Base-by-base conservation (phyloP, 1,284 basidiomycete species). In the Heterobasidion annosum region DNA sequence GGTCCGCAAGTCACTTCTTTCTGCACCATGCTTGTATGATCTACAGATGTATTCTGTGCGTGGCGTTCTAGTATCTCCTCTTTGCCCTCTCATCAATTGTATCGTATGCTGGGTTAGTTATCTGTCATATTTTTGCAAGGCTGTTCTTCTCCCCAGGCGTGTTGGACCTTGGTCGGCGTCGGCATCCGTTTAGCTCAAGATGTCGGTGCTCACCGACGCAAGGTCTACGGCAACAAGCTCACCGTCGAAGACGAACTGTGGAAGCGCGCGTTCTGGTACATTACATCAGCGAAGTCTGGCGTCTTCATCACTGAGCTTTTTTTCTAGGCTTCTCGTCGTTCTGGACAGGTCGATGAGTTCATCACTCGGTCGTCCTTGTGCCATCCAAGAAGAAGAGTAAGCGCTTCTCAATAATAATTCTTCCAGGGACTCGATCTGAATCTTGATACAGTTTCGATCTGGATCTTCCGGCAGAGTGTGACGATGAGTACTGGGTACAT, bases 361-460 rank as follows among this genome's bases (percentile, higher is more conserved):
- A 3, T 78, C 78, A 0, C 73, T 94, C 16, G 93, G 92, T 9
- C 73, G 92, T 25, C 88, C 91, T 0, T 85, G 88, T 64, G 86
- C 86, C 2, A 82, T 93, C 47, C 87, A 91, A 56, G 90, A 93
- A 57, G 89, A 92, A 65, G 92, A 93, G 88, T 89, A 61, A 32
- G 82, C 72, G 12, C 8, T n/a, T 34, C 19, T 47, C 25, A 25
- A 25, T 25, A 5, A 25, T 25, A 25, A 4, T 25, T 25, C 25
- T 25, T 25, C 16, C 42, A 15, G 42, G 13, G 13, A 43, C 16
- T 16, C 13, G 13, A 43, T 16, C 13, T 43, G 13, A 13, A 43
- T 16, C 42, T 43, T 43, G 13, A 15, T 13, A 3, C 42, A 79
- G 77, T 60, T 80, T 83, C 60, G 83, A 87, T 61, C 71, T 81